Conservation (phyloP, 345 rosid genomes). For the Ricinus communis region DNA sequence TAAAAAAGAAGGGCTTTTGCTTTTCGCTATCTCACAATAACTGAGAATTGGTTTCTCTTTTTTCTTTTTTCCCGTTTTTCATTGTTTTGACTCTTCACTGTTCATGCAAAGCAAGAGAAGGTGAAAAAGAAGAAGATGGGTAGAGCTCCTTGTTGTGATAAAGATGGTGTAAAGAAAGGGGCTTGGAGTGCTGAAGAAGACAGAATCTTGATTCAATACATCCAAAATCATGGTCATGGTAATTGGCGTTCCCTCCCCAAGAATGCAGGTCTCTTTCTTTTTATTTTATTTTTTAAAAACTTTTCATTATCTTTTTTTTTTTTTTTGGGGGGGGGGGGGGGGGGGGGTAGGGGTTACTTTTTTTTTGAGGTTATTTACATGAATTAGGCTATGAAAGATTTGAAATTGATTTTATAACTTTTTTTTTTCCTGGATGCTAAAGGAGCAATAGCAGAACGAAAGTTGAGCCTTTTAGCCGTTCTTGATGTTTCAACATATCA, state of each 20-base stretch:
- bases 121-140: slow-evolving; percentile 46
- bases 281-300: not conserved
- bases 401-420: not conserved
- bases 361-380: no score
- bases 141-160: slow-evolving; percentile 83
- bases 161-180: slow-evolving; percentile 75
- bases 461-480: not conserved
- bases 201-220: slow-evolving; percentile 60
- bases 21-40: not conserved
- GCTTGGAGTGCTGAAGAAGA: slow-evolving; percentile 95
- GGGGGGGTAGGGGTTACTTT: no score
- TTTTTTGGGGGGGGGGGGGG: no score
- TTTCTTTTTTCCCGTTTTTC: not conserved
- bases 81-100: not conserved
- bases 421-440: no score
- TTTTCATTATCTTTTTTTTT: no score
- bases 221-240: slow-evolving; percentile 75
- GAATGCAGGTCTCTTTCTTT: slow-evolving; percentile 53
- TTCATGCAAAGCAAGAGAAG: not conserved
- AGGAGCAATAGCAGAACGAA: no score
- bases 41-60: not conserved
- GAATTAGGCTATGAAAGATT: no score
- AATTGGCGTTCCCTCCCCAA: slow-evolving; percentile 89
- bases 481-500: not conserved
- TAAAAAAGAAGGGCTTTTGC: not conserved